Percentiles rank a stretch among this genome's conserved stretches.
Conservation (phyloP, 2,329 filamentous ascomycete genomes). For the Trichoderma citrinoviride region DNA sequence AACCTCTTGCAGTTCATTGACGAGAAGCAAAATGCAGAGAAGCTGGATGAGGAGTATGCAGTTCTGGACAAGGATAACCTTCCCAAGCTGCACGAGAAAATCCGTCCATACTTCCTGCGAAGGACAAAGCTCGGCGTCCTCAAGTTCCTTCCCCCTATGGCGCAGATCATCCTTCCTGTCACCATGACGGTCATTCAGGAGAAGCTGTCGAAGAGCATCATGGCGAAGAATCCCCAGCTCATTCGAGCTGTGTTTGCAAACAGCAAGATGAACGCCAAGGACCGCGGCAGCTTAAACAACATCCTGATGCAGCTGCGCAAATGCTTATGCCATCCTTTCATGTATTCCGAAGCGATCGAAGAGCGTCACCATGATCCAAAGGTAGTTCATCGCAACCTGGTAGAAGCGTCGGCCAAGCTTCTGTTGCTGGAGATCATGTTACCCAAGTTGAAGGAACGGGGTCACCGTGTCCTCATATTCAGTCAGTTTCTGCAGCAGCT, state of each 20-base stretch:
- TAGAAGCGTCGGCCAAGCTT: conserved; percentile 90
- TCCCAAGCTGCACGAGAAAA: conserved; percentile 74
- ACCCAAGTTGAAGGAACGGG: conserved; percentile 78
- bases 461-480: conserved; percentile 90
- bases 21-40: conserved; percentile 62
- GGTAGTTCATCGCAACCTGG: conserved; percentile 72
- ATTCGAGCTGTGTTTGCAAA: conserved; percentile 82
- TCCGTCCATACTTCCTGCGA: conserved; percentile 67
- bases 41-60: conserved; percentile 71
- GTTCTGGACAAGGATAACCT: conserved; percentile 83
- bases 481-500: conserved; percentile 91
- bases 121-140: conserved; percentile 89
- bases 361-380: conserved; percentile 64
- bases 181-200: conserved; percentile 93
- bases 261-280: conserved; percentile 62
- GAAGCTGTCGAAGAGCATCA: conserved; percentile 89
- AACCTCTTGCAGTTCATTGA: conserved; percentile 96
- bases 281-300: conserved; percentile 83
- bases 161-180: conserved; percentile 93
- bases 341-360: conserved; percentile 88
- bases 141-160: conserved; percentile 88
- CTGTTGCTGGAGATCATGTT: conserved; percentile 80
- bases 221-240: conserved; percentile 84
- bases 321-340: conserved; percentile 91
- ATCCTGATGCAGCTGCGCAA: conserved; percentile 94